A percentile compares a stretch with the other conserved stretches of the same genome.
phyloP scores from a whole-genome alignment of 1,284 basidiomycete genomes.

The Taiwanofungus camphoratus region DNA sequence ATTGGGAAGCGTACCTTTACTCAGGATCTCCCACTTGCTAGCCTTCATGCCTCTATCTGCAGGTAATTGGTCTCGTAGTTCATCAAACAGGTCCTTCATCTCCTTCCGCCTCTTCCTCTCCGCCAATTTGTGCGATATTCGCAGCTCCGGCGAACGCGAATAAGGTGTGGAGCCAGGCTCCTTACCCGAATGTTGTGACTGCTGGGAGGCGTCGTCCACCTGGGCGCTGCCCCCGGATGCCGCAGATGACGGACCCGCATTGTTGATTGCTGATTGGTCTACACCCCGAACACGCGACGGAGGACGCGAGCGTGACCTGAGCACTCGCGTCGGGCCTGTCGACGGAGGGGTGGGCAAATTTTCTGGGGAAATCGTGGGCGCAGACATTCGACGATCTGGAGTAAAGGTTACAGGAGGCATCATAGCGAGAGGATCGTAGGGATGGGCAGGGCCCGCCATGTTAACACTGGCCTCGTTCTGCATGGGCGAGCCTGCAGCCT shows the following conservation, averaged over 20 bases:
- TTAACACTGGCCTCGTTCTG: conserved; percentile 38
- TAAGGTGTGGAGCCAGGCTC: conserved; percentile 71
- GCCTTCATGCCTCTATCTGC: conserved; percentile 90
- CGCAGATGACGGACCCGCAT: conserved; percentile 28
- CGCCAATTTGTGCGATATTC: conserved; percentile 91
- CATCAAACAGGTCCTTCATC: conserved; percentile 97
- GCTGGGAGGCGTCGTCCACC: conserved; percentile 21
- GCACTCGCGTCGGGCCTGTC: conserved; percentile 42
- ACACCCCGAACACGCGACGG: conserved; percentile 53
- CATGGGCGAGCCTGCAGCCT: conserved; percentile 28
- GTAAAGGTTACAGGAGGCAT: conserved; percentile 54
- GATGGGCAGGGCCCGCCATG: conserved; percentile 32
- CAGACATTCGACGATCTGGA: conserved; percentile 68
- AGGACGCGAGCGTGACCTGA: conserved; percentile 65
- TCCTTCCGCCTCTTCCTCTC: conserved; percentile 93
- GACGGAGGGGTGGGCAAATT: conserved; percentile 40
- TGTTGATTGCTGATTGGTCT: conserved; percentile 31
- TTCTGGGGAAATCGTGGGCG: conserved; percentile 40
- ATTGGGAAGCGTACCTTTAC: conserved; percentile 61
- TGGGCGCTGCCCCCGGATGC: conserved; percentile 33
- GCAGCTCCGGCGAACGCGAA: conserved; percentile 88
- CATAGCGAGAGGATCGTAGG: conserved; percentile 42
- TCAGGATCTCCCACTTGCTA: conserved; percentile 95
- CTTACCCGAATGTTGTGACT: conserved; percentile 27
- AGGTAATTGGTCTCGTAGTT: conserved; percentile 85